Conservation (phyloP, 768 basidiomycete species). For the Tylopilus vinaceipallidus region DNA sequence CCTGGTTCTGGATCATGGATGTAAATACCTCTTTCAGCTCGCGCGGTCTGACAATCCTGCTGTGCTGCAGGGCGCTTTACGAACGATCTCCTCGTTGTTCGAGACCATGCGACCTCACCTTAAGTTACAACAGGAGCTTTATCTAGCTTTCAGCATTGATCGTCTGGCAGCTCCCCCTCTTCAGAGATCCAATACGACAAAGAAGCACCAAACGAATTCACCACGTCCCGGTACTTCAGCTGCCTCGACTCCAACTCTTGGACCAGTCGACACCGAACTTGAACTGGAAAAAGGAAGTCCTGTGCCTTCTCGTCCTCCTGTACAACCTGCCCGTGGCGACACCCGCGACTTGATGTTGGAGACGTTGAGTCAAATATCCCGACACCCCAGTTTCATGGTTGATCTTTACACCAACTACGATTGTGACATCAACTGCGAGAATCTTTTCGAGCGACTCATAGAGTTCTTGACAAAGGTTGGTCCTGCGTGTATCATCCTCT, state of each 20-base stretch:
- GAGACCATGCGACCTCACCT: conserved; percentile 82
- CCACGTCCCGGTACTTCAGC: conserved; percentile 53
- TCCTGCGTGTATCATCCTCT: not conserved
- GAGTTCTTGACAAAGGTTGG: conserved; percentile 85
- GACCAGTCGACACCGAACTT: conserved; percentile 35
- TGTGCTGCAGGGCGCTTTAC: conserved; percentile 76
- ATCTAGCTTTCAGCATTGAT: conserved; percentile 91
- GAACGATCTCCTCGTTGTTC: conserved; percentile 85
- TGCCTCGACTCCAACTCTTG: conserved; percentile 42
- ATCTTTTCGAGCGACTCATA: conserved; percentile 86
- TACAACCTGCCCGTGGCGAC: conserved; percentile 80
- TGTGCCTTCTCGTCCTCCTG: conserved; percentile 54
- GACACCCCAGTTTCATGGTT: conserved; percentile 90
- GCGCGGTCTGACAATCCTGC: conserved; percentile 85
- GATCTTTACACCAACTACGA: conserved; percentile 97
- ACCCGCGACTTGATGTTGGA: conserved; percentile 89
- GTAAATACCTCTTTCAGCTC: conserved; percentile 96
- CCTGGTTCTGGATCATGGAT: conserved; percentile 84
- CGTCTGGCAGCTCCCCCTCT: conserved; percentile 65
- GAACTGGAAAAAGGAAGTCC: conserved; percentile 49
- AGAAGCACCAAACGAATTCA: conserved; percentile 39
- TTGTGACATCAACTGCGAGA: conserved; percentile 95
- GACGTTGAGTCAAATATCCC: conserved; percentile 75
- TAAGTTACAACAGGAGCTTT: conserved; percentile 94
- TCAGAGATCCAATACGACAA: conserved; percentile 28